phyloP scores from a whole-genome alignment of 495 filamentous ascomycete species.

The Xylaria curta region DNA sequence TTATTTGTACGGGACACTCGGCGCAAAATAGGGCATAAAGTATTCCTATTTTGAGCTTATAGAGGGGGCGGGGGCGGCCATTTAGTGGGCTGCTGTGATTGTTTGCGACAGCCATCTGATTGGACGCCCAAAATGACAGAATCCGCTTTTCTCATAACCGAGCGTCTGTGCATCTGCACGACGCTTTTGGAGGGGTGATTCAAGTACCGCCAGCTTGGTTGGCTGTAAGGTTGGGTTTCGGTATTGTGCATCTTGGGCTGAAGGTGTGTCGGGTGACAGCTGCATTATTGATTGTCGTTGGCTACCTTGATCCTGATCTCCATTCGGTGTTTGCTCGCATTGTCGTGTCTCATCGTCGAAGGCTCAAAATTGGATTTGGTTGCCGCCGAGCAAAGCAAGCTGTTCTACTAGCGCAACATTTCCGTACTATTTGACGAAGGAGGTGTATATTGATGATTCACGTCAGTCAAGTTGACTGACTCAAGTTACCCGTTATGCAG shows the following conservation, averaged over 20 bases:
- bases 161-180: slow-evolving; percentile 20
- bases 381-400: neutral
- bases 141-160: neutral
- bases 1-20: neutral
- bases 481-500: slow-evolving; percentile 5
- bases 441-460: slow-evolving; percentile 14
- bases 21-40: slow-evolving; percentile 8
- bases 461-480: slow-evolving; percentile 1
- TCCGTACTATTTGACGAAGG: neutral
- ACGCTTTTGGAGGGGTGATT: slow-evolving; percentile 5
- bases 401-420: neutral
- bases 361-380: neutral
- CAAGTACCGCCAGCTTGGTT: slow-evolving; percentile 23
- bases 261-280: slow-evolving; percentile 4
- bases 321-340: neutral
- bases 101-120: slow-evolving; percentile 21
- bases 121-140: slow-evolving; percentile 19
- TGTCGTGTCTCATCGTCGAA: slow-evolving; percentile 3
- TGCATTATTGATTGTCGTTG: neutral
- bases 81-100: neutral
- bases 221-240: slow-evolving; percentile 16
- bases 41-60: slow-evolving; percentile 11
- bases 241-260: neutral
- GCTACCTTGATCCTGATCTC: neutral
- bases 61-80: slow-evolving; percentile 12